Evolutionary conservation across 2,329 filamentous ascomycete genomes (phyloP).

Genomic region (Hymenoscyphus infarciens): DNA sequence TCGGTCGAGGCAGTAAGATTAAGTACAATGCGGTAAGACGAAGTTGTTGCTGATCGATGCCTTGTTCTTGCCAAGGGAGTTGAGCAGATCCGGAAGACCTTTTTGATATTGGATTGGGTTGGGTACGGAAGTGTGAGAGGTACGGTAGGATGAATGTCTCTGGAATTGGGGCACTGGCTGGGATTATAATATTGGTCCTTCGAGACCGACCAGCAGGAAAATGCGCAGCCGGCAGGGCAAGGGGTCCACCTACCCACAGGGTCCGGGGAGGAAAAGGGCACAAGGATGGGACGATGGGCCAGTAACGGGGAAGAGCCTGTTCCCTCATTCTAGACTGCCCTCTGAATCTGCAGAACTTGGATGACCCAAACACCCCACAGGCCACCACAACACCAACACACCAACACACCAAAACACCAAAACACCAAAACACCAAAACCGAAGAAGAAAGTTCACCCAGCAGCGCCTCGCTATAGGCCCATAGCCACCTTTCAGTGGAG

Average conservation of each 20-base stretch:
- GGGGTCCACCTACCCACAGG: neutral
- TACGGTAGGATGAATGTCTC: conserved; percentile 6
- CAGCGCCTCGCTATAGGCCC: neutral
- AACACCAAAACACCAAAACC: neutral
- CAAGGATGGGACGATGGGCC: neutral
- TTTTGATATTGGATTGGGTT: conserved; percentile 12
- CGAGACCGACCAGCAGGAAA: conserved; percentile 2
- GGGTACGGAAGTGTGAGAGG: conserved; percentile 9
- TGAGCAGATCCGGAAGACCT: conserved; percentile 11
- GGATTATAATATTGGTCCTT: conserved; percentile 21
- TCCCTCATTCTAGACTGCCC: neutral
- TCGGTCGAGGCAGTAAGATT: conserved; percentile 26
- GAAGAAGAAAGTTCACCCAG: neutral
- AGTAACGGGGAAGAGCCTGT: too few relatives aligned
- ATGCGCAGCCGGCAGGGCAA: conserved; percentile 14
- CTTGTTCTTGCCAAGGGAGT: conserved; percentile 18
- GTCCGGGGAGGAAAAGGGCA: neutral
- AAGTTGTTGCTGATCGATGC: conserved; percentile 23
- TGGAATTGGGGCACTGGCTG: conserved; percentile 18
- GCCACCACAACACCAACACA: neutral
- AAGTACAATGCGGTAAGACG: conserved; percentile 30
- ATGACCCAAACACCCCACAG: conserved; percentile 8
- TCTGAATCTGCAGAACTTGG: neutral
- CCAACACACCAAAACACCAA: too few relatives aligned
- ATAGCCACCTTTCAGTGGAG: conserved; percentile 1